These are phyloP conservation scores for Globisporangium splendens DNA, from an alignment of 352 stramenopile species.

Conservation along the genomic window DNA sequence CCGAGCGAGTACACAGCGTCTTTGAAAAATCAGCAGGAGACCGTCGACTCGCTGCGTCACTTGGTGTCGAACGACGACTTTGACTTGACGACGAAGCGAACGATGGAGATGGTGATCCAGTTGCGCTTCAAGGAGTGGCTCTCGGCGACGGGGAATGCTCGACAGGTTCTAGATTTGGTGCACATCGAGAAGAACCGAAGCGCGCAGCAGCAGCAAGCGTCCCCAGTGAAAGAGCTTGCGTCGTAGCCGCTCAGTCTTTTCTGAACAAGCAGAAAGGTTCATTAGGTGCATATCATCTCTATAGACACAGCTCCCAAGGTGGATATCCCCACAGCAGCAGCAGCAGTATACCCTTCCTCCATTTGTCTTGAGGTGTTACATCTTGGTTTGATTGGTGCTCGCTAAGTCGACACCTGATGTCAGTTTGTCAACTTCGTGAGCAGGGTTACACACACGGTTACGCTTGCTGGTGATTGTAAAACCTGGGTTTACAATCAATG, in stretches of 20 bases:
- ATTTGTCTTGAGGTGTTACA: no score
- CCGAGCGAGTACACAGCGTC: slow-evolving; percentile 62
- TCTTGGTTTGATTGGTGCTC: no score
- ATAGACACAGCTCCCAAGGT: no score
- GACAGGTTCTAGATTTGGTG: slow-evolving; percentile 88
- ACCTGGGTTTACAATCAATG: background rate
- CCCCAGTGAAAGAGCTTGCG: slow-evolving; percentile 15
- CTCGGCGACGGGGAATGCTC: slow-evolving; percentile 76
- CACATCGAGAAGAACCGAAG: slow-evolving; percentile 57
- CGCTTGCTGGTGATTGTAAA: background rate
- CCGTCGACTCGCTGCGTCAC: slow-evolving; percentile 64
- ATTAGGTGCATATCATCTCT: no score
- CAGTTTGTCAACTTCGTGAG: background rate
- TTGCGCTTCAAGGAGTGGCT: slow-evolving; percentile 88
- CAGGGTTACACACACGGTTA: background rate
- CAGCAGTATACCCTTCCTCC: no score
- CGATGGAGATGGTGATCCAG: slow-evolving; percentile 82
- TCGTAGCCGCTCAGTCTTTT: background rate
- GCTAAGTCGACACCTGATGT: background rate
- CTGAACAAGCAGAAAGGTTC: no score
- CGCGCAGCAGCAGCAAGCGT: slow-evolving; percentile 5
- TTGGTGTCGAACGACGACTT: slow-evolving; percentile 81
- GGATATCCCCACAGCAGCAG: no score
- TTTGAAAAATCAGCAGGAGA: slow-evolving; percentile 70
- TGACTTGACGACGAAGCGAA: slow-evolving; percentile 69